Base-by-base conservation (phyloP, 768 basidiomycete species). In the Rhizopogon vesiculosus region DNA sequence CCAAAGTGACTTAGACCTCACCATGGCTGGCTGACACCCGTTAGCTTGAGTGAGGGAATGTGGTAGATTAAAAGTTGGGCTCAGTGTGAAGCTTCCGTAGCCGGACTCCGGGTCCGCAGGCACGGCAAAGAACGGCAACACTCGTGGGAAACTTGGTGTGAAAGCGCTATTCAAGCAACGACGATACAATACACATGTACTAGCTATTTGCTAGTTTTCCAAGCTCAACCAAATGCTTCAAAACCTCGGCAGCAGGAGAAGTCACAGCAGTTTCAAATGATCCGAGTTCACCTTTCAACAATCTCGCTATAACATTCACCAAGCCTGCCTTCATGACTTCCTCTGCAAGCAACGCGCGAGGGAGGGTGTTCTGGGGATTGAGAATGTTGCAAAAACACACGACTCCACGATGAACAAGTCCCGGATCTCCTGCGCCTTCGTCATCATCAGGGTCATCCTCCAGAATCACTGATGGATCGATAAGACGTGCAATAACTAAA, bases 401-500 rank as follows among this genome's bases (percentile, higher is more conserved):
- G 0, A 89, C 79, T 1, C 86, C 92, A 28, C 94, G 84, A 66
- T 93, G 87, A 10, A 88, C 76, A 41, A 93, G 77, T 9, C 87
- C 89, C 0, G 81, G 74, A 61, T 88, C 73, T 12, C 70, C 62
- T 54, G 73, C 64, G 5, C 54, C 58, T 5, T 55, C 57, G 7
- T 72, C 73, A 9, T 75, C 76, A 7, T 70, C 75, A 1, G 67
- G 69, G 7, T 72, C 65, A 8, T 73, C 63, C 3, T 56, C 61
- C 6, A 66, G 64, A 15, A 70, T 64, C 22, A 74, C 69, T 28
- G 76, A 71, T 31, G 87, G 86, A 61, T 87, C 84, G 49, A 91
- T 78, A 54, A 91, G 78, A 55, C 80, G 82, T 0, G 81, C 80
- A 42, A 96, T 72, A 51, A 91, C 80, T 2, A 77, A 68, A n/a